A percentile compares a stretch with the other conserved stretches of the same genome.
These are phyloP conservation scores for Aegilops tauschii DNA, from an alignment of 176 grass and related monocot genomes.

Conservation along the genomic window DNA sequence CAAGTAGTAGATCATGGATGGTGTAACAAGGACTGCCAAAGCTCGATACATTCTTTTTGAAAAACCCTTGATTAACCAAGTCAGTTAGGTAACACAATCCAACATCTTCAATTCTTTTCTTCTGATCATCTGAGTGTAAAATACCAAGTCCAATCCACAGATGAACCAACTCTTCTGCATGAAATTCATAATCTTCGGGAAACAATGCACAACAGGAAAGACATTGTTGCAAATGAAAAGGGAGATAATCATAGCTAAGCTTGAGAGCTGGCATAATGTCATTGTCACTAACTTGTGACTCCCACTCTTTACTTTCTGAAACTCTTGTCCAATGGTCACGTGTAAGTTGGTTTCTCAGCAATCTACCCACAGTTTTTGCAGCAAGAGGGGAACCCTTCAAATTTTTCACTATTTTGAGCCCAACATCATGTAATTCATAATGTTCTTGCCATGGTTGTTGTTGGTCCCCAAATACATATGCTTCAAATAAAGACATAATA, in stretches of 20 bases:
- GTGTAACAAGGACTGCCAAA: too few species aligned
- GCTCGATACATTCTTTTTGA: neutral
- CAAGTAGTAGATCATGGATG: slow-evolving; percentile 27
- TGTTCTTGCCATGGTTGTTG: neutral
- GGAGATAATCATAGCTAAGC: slow-evolving; percentile 34
- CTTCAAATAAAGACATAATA: neutral
- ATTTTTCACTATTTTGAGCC: neutral
- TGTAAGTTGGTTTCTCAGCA: neutral
- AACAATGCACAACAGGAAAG: slow-evolving; percentile 24
- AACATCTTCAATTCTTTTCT: slow-evolving; percentile 3
- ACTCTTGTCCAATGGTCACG: neutral
- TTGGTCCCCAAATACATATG: slow-evolving; percentile 7
- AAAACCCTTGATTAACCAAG: neutral
- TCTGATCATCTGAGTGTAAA: neutral
- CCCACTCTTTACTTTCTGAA: slow-evolving; percentile 18
- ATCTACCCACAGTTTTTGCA: slow-evolving; percentile 19
- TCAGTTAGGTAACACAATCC: neutral
- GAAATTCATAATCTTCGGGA: slow-evolving; percentile 28
- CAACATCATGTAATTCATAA: neutral
- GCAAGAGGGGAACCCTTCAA: slow-evolving; percentile 15
- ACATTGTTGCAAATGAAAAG: slow-evolving; percentile 36
- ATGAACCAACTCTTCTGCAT: neutral
- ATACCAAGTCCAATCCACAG: slow-evolving; percentile 37
- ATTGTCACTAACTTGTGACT: neutral
- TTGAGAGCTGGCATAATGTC: slow-evolving; percentile 44